A percentile compares a stretch with the other conserved stretches of the same genome.
Evolutionary conservation across 108 stramenopile genomes (phyloP).

Genomic region (Bacterosira constricta): DNA sequence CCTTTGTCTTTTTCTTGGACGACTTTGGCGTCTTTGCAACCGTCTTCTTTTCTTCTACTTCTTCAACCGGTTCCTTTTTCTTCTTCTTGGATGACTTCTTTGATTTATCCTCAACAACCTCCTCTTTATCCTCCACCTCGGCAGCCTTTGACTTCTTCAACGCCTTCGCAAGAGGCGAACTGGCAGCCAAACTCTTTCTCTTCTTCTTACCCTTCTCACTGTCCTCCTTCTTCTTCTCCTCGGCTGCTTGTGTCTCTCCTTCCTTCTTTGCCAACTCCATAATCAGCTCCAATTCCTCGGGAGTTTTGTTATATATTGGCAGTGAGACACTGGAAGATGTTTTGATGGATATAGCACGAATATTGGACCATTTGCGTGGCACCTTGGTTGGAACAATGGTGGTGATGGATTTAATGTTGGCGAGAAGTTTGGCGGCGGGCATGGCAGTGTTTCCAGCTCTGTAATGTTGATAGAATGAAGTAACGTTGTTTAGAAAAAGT

Average conservation of each 20-base stretch:
- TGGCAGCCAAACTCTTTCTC: conserved; percentile 21
- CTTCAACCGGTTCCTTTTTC: conserved; percentile 19
- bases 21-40: conserved; percentile 5
- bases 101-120: conserved; percentile 3
- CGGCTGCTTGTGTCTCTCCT: background rate
- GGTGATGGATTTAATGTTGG: conserved; percentile 74
- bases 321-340: conserved; percentile 74
- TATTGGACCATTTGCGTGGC: conserved; percentile 89
- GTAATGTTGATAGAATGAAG: too few relatives aligned
- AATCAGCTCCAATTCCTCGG: conserved; percentile 70
- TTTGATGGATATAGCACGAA: conserved; percentile 84
- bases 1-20: conserved; percentile 8
- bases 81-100: conserved; percentile 16
- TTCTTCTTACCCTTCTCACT: conserved; percentile 24
- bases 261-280: conserved; percentile 45
- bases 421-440: conserved; percentile 63
- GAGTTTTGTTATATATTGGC: conserved; percentile 86
- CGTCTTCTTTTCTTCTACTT: conserved; percentile 5
- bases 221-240: conserved; percentile 14
- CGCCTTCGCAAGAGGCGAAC: conserved; percentile 71
- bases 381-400: conserved; percentile 61
- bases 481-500: too few relatives aligned
- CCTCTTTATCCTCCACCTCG: conserved; percentile 28
- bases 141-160: conserved; percentile 75
- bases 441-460: conserved; percentile 87